phyloP scores from a whole-genome alignment of 179 eudicot genomes.

The Beta corolliflora region DNA sequence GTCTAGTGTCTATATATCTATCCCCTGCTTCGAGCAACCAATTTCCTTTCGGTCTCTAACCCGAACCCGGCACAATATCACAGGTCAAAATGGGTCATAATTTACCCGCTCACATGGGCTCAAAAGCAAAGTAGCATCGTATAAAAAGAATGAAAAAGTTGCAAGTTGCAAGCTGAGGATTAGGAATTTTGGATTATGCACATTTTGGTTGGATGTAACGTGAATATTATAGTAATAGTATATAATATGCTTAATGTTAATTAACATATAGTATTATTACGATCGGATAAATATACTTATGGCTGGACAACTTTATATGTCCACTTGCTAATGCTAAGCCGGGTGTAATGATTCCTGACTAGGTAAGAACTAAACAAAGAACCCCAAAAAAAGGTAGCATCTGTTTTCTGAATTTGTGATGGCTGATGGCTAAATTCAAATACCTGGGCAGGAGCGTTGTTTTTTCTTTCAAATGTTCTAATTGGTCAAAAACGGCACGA shows the following conservation, averaged over 20 bases:
- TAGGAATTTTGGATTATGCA: constrained; percentile 1
- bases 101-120: too few relatives aligned
- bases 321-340: neutral
- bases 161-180: neutral
- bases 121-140: neutral
- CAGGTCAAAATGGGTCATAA: too few relatives aligned
- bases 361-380: neutral
- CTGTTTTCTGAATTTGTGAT: neutral
- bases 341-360: neutral
- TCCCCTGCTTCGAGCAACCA: too few relatives aligned
- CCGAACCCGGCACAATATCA: too few relatives aligned
- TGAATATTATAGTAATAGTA: neutral
- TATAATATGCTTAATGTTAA: too few relatives aligned
- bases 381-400: neutral
- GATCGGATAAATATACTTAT: too few relatives aligned
- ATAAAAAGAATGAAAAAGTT: neutral
- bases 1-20: too few relatives aligned
- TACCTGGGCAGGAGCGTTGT: neutral
- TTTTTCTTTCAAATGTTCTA: neutral
- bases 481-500: neutral
- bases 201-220: neutral
- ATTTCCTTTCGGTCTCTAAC: too few relatives aligned
- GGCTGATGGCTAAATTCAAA: neutral
- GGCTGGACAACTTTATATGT: neutral
- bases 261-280: too few relatives aligned